phyloP scores from a whole-genome alignment of 2,329 filamentous ascomycete genomes.

The Cladosporium sp. region DNA sequence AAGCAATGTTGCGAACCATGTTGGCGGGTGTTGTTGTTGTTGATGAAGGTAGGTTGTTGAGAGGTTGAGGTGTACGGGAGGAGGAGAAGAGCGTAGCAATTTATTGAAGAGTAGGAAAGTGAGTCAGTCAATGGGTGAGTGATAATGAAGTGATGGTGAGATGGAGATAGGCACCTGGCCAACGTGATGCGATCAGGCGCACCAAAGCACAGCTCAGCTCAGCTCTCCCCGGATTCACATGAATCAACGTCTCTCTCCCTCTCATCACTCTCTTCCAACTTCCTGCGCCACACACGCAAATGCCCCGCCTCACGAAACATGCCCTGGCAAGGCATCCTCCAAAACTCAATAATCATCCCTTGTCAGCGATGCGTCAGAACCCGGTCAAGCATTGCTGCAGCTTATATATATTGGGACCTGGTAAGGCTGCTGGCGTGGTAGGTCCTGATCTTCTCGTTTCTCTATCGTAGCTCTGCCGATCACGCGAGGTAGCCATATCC shows the following conservation, averaged over 20 bases:
- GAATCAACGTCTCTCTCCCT: neutral
- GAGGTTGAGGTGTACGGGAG: neutral
- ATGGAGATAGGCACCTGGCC: slow-evolving; percentile 7
- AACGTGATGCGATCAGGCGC: slow-evolving; percentile 12
- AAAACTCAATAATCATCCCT: neutral
- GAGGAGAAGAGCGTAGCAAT: too few relatives aligned
- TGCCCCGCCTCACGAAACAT: slow-evolving; percentile 6
- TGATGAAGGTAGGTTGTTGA: neutral
- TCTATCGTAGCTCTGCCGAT: neutral
- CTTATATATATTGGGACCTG: slow-evolving; percentile 3
- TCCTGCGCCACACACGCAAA: slow-evolving; percentile 12
- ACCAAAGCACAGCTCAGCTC: neutral
- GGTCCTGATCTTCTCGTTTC: neutral
- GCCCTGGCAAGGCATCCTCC: neutral
- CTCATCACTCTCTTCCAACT: neutral
- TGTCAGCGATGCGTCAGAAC: slow-evolving; percentile 10
- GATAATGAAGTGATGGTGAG: neutral
- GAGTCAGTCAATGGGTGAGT: slow-evolving; percentile 2
- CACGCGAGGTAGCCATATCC: too few relatives aligned
- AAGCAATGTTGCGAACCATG: slow-evolving; percentile 29
- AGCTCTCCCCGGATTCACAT: neutral
- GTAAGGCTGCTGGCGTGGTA: neutral
- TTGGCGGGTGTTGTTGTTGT: neutral
- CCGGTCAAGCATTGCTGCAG: neutral
- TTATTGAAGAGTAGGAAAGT: too few relatives aligned